These are phyloP conservation scores for Ustilago vetiveriae DNA, from an alignment of 1,284 basidiomycete species.

Conservation along the genomic window DNA sequence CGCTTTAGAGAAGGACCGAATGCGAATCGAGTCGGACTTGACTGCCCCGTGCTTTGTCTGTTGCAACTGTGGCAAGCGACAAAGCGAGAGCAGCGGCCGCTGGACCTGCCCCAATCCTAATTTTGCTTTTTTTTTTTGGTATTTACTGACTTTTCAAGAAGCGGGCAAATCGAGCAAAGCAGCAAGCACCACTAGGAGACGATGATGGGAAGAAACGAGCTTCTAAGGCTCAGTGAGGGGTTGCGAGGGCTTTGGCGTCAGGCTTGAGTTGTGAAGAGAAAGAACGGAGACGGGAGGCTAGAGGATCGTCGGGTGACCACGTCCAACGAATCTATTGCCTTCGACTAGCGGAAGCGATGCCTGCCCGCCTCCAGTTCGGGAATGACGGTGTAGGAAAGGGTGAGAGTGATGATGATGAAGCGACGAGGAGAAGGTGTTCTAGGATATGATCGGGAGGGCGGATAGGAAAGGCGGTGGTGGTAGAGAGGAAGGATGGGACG, in stretches of 20 bases:
- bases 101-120: too few relatives aligned
- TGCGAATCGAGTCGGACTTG: too few relatives aligned
- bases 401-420: slow-evolving; percentile 1
- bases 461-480: slow-evolving; percentile 8
- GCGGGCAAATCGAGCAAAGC: neutral
- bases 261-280: neutral
- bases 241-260: neutral
- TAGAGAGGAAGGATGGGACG: slow-evolving; percentile 1
- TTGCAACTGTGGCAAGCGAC: too few relatives aligned
- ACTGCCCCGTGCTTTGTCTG: too few relatives aligned
- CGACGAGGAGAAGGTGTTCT: neutral
- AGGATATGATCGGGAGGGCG: neutral
- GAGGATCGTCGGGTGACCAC: slow-evolving; percentile 38
- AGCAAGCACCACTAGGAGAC: too few relatives aligned
- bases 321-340: slow-evolving; percentile 31
- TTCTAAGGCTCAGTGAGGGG: too few relatives aligned
- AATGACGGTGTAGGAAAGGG: neutral
- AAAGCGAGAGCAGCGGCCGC: too few relatives aligned
- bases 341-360: slow-evolving; percentile 10
- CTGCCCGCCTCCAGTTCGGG: slow-evolving; percentile 4
- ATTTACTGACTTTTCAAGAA: neutral
- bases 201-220: too few relatives aligned
- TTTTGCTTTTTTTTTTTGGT: neutral
- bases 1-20: too few relatives aligned
- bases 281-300: slow-evolving; percentile 7